Percentiles rank a stretch among this genome's conserved stretches.
phyloP scores from a whole-genome alignment of 768 basidiomycete genomes.

The Pisolithus tinctorius region DNA sequence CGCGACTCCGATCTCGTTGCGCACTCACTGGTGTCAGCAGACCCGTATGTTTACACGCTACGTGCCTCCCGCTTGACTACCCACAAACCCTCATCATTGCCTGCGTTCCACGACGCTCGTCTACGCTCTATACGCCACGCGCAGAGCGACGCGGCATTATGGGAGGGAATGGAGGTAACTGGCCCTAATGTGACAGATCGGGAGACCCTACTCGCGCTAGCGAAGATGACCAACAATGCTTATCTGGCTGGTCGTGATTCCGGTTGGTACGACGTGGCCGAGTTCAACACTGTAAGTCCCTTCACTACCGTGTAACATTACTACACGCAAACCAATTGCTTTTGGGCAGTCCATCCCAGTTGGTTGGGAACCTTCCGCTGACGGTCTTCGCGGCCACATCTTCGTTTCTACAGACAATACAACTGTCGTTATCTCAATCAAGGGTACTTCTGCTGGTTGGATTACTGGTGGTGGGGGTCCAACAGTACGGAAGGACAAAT shows the following conservation, averaged over 20 bases:
- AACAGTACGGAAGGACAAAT: conserved; percentile 82
- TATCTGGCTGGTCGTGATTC: conserved; percentile 49
- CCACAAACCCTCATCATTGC: conserved; percentile 40
- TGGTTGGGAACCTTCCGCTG: conserved; percentile 87
- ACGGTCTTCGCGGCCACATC: conserved; percentile 88
- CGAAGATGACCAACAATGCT: conserved; percentile 87
- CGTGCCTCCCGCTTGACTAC: conserved; percentile 33
- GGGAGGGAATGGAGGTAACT: conserved; percentile 58
- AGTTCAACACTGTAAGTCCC: conserved; percentile 53
- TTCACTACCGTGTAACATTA: not conserved
- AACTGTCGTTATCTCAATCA: conserved; percentile 83
- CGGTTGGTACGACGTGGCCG: conserved; percentile 67
- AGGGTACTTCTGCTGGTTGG: conserved; percentile 80
- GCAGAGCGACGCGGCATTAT: conserved; percentile 39
- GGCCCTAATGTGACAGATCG: conserved; percentile 71
- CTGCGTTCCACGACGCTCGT: conserved; percentile 28
- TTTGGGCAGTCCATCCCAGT: conserved; percentile 55
- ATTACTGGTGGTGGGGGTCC: conserved; percentile 72
- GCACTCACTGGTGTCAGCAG: conserved; percentile 17
- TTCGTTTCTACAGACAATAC: conserved; percentile 81
- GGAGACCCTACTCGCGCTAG: conserved; percentile 66
- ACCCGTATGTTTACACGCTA: conserved; percentile 35
- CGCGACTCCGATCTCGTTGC: conserved; percentile 25
- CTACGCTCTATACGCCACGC: conserved; percentile 31
- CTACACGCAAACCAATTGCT: not conserved